Conservation (phyloP, 805 yeast species). For the Scheffersomyces ergatensis region DNA sequence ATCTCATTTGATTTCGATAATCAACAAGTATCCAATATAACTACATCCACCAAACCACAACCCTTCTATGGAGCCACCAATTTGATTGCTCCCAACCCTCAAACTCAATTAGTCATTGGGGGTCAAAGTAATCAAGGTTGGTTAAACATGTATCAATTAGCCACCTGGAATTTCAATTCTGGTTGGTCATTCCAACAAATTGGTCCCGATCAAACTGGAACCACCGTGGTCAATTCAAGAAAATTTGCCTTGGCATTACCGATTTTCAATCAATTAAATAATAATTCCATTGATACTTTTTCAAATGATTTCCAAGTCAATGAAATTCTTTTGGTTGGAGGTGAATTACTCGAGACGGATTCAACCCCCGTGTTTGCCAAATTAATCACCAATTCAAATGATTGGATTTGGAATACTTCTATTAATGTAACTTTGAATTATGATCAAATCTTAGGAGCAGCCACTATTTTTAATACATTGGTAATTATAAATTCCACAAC, state of each 20-base stretch:
- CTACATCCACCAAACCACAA: constrained; percentile 53
- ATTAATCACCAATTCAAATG: constrained; percentile 30
- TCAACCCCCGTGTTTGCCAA: constrained; percentile 43
- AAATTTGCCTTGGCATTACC: constrained; percentile 55
- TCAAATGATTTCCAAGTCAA: constrained; percentile 30
- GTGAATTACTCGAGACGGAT: constrained; percentile 30
- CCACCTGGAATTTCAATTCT: constrained; percentile 65
- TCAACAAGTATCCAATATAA: constrained; percentile 32
- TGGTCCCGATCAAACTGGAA: constrained; percentile 13
- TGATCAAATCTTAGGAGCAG: constrained; percentile 45
- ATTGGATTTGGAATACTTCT: constrained; percentile 38
- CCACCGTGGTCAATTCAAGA: constrained; percentile 49
- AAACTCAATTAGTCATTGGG: constrained; percentile 57
- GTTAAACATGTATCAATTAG: constrained; percentile 71
- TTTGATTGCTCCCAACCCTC: constrained; percentile 42
- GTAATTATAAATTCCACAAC: constrained; percentile 35
- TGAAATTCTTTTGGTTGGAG: constrained; percentile 60
- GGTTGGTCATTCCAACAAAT: constrained; percentile 60
- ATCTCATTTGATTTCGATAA: constrained; percentile 40
- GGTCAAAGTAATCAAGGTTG: constrained; percentile 64
- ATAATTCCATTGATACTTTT: constrained; percentile 18
- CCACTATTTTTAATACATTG: constrained; percentile 49
- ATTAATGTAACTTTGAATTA: constrained; percentile 11
- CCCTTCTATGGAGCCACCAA: constrained; percentile 53
- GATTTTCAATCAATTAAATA: constrained; percentile 31